phyloP scores from a whole-genome alignment of 768 basidiomycete genomes.

The Russula lepida region DNA sequence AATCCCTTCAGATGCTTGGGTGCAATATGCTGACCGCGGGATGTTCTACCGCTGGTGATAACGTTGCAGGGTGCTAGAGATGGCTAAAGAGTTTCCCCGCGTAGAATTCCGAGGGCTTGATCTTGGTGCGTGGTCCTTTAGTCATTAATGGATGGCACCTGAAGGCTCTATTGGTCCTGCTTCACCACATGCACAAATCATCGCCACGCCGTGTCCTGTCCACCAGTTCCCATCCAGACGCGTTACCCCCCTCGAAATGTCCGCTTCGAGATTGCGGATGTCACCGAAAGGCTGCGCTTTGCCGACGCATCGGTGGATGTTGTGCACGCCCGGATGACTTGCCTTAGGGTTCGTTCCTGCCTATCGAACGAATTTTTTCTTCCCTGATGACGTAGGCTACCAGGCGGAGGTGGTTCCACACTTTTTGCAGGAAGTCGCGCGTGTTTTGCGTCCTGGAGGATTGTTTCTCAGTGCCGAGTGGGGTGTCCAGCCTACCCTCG shows the following conservation, averaged over 20 bases:
- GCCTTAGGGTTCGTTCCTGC: slow-evolving; percentile 48
- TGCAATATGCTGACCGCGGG: not conserved
- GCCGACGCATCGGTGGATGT: slow-evolving; percentile 49
- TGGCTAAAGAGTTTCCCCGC: slow-evolving; percentile 57
- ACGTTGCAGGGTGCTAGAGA: slow-evolving; percentile 56
- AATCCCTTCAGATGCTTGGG: slow-evolving; percentile 13
- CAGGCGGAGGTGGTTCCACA: slow-evolving; percentile 49
- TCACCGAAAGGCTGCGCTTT: slow-evolving; percentile 43
- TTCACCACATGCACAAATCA: not conserved
- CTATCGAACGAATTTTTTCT: not conserved
- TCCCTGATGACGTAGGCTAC: slow-evolving; percentile 16
- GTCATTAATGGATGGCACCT: not conserved
- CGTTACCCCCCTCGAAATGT: slow-evolving; percentile 53
- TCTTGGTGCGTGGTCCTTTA: slow-evolving; percentile 46
- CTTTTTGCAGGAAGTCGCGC: slow-evolving; percentile 48
- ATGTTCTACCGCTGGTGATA: not conserved
- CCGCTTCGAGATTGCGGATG: slow-evolving; percentile 59
- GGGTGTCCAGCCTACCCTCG: slow-evolving; percentile 32
- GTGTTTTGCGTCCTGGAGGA: slow-evolving; percentile 64
- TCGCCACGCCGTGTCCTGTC: not conserved
- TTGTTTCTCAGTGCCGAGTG: slow-evolving; percentile 62
- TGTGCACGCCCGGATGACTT: slow-evolving; percentile 53
- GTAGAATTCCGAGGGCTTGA: slow-evolving; percentile 65
- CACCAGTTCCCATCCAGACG: slow-evolving; percentile 64
- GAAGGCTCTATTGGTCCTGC: not conserved